Percentiles rank a stretch among this genome's conserved stretches.
phyloP scores from a whole-genome alignment of 345 rosid species.

The Syzygium aromaticum region DNA sequence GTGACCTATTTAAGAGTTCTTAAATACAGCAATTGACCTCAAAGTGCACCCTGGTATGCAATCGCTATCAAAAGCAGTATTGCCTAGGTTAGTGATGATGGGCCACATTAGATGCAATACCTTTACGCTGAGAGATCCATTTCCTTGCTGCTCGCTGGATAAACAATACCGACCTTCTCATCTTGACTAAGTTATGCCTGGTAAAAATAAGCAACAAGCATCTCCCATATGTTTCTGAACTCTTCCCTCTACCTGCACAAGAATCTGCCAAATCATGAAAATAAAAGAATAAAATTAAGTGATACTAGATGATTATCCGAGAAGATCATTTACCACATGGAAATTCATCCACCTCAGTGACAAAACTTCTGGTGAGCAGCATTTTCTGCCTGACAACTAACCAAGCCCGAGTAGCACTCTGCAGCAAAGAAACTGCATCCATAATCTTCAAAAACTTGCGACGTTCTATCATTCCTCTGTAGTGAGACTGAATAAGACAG shows the following conservation, averaged over 20 bases:
- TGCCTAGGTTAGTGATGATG: not conserved
- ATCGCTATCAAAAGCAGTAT: not conserved
- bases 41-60: not conserved
- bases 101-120: not conserved
- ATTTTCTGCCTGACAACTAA: conserved; percentile 34
- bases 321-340: conserved; percentile 20
- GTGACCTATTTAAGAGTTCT: conserved; percentile 13
- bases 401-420: conserved; percentile 48
- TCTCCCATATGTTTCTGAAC: conserved; percentile 16
- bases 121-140: conserved; percentile 18
- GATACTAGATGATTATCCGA: not conserved
- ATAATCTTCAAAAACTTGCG: conserved; percentile 34
- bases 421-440: conserved; percentile 37
- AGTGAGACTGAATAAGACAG: conserved; percentile 49
- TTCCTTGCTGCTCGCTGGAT: conserved; percentile 57
- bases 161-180: conserved; percentile 30
- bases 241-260: conserved; percentile 25
- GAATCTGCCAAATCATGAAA: conserved; percentile 3
- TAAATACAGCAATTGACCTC: not conserved
- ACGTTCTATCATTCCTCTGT: conserved; percentile 36
- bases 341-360: conserved; percentile 9
- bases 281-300: not conserved
- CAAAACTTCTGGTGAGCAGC: conserved; percentile 5
- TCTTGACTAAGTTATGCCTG: conserved; percentile 37
- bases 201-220: conserved; percentile 33